These are phyloP conservation scores for Trichoderma arundinaceum DNA, from an alignment of 2,329 filamentous ascomycete species.

Conservation along the genomic window DNA sequence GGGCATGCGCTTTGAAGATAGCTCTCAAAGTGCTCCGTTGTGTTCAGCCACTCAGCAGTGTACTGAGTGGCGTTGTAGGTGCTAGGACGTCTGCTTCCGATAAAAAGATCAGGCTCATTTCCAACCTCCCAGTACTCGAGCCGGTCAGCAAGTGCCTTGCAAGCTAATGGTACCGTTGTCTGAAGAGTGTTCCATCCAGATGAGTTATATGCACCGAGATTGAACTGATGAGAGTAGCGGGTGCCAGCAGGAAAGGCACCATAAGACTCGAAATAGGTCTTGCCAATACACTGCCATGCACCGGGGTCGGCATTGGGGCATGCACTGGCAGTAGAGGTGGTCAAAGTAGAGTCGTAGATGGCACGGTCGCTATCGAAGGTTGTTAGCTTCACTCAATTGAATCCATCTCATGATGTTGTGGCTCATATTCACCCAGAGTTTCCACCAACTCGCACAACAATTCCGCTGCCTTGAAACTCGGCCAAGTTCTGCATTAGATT, in stretches of 20 bases:
- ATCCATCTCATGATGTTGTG: background rate
- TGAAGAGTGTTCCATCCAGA: constrained; percentile 36
- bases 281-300: constrained; percentile 38
- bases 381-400: background rate
- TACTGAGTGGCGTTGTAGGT: constrained; percentile 34
- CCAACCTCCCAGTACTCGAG: constrained; percentile 37
- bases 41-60: constrained; percentile 35
- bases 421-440: constrained; percentile 34
- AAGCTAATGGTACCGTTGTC: constrained; percentile 37
- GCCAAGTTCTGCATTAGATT: constrained; percentile 35
- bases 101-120: constrained; percentile 39
- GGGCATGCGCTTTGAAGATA: constrained; percentile 33
- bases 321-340: constrained; percentile 33
- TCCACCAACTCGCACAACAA: constrained; percentile 35
- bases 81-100: constrained; percentile 32
- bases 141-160: constrained; percentile 36
- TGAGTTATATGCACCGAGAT: constrained; percentile 37
- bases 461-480: constrained; percentile 31
- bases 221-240: constrained; percentile 37
- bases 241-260: constrained; percentile 35
- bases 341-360: constrained; percentile 36
- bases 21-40: constrained; percentile 32
- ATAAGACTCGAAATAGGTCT: constrained; percentile 37
- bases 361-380: constrained; percentile 35
- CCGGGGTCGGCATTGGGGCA: constrained; percentile 36